Conservation (phyloP, 331 rosid genomes). For the Pyracantha coccinea region DNA sequence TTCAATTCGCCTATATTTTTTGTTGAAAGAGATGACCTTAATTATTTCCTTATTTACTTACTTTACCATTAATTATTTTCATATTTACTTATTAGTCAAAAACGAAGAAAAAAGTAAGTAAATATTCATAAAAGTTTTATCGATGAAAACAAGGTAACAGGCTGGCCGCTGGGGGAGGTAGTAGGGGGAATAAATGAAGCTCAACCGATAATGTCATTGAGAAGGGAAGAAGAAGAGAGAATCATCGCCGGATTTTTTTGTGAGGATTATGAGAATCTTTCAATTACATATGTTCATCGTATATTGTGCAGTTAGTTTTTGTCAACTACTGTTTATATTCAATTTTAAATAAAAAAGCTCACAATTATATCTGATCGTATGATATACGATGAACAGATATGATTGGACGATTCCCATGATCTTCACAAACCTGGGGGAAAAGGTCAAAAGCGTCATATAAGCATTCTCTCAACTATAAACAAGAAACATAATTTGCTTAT, state of each 20-base stretch:
- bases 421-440: no score
- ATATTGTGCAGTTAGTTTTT: accelerated
- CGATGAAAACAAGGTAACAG: background rate
- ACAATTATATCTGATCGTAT: no score
- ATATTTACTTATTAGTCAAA: background rate
- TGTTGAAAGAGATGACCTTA: background rate
- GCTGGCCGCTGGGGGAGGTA: background rate
- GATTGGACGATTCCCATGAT: no score
- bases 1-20: background rate
- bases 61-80: background rate
- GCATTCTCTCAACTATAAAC: background rate
- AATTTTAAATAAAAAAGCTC: no score
- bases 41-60: no score
- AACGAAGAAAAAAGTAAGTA: background rate
- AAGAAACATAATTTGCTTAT: background rate
- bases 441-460: background rate
- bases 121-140: background rate
- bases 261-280: no score
- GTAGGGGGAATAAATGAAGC: background rate
- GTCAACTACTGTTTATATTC: accelerated
- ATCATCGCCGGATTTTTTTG: no score
- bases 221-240: background rate
- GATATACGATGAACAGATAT: accelerated
- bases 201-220: background rate
- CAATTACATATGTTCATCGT: no score